Conservation (phyloP, 768 basidiomycete genomes). For the Podaxis sp. region DNA sequence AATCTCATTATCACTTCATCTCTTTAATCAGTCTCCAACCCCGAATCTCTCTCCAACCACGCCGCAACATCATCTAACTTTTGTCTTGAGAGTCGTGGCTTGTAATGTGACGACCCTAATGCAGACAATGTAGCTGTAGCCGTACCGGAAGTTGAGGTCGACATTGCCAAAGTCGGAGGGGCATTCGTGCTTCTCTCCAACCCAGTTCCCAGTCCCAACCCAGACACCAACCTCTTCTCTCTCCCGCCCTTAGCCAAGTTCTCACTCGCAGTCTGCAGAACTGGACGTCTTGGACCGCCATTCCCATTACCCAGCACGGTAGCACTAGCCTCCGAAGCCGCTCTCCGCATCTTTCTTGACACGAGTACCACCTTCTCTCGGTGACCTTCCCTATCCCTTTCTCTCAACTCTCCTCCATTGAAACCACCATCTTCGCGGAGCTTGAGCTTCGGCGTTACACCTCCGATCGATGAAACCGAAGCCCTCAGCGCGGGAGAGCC, state of each 20-base stretch:
- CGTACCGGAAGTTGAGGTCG: not conserved
- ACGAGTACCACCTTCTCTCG: conserved; percentile 14
- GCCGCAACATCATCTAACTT: conserved; percentile 11
- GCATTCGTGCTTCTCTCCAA: conserved; percentile 2
- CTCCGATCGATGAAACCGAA: conserved; percentile 3
- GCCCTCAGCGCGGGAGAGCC: conserved; percentile 9
- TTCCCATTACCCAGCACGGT: conserved; percentile 20
- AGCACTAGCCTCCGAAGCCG: conserved; percentile 15
- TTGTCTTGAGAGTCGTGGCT: conserved; percentile 2
- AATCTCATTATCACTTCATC: not conserved
- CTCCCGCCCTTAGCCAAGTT: not conserved
- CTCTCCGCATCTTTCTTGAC: conserved; percentile 18
- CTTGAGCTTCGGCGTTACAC: conserved; percentile 7
- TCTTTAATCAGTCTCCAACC: not conserved
- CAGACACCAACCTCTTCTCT: conserved; percentile 11
- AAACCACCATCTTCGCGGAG: conserved; percentile 4
- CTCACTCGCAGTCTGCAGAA: conserved; percentile 1
- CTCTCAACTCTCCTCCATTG: conserved; percentile 5
- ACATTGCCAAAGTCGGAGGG: not conserved
- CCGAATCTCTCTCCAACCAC: conserved; percentile 10
- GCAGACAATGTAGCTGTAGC: not conserved
- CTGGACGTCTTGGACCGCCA: conserved; percentile 15
- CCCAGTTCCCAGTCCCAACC: not conserved
- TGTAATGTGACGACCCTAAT: not conserved
- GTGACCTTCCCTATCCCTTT: conserved; percentile 3